These are phyloP conservation scores for Ganoderma lucidum DNA, from an alignment of 1,284 basidiomycete genomes.

Conservation along the genomic window DNA sequence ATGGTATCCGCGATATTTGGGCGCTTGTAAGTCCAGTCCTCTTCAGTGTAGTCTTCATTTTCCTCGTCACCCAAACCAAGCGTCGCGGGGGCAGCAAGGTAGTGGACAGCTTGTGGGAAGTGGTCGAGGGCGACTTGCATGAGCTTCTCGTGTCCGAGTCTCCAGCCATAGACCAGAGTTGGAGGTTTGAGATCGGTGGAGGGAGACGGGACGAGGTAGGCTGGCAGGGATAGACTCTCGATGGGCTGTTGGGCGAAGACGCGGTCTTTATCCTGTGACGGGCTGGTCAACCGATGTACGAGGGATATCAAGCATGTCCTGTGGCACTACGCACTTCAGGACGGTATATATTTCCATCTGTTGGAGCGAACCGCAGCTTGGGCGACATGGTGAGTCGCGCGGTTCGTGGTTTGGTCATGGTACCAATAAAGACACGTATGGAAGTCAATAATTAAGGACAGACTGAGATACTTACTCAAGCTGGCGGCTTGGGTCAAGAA, in stretches of 20 bases:
- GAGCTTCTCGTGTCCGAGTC: background rate
- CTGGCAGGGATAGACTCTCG: background rate
- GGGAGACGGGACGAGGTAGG: background rate
- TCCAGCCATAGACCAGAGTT: constrained; percentile 5
- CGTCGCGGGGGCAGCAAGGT: background rate
- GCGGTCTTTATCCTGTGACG: background rate
- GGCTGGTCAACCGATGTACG: background rate
- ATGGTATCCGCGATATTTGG: constrained; percentile 1
- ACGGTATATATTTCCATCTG: background rate
- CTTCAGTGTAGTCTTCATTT: background rate
- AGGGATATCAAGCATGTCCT: background rate
- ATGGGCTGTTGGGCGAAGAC: background rate
- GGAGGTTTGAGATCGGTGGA: background rate
- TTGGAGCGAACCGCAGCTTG: background rate
- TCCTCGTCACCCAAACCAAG: background rate
- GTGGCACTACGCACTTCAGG: background rate
- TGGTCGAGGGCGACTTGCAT: background rate
- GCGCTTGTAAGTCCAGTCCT: background rate
- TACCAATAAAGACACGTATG: background rate
- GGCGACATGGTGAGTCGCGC: background rate
- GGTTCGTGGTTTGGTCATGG: background rate
- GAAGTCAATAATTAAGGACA: too few species aligned
- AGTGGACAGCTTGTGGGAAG: constrained; percentile 1
- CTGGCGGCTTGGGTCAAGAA: background rate
- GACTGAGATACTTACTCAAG: too few species aligned